Percentiles rank a stretch among this genome's conserved stretches.
Conservation (phyloP, 805 yeast genomes). For the Kazachstania viticola region DNA sequence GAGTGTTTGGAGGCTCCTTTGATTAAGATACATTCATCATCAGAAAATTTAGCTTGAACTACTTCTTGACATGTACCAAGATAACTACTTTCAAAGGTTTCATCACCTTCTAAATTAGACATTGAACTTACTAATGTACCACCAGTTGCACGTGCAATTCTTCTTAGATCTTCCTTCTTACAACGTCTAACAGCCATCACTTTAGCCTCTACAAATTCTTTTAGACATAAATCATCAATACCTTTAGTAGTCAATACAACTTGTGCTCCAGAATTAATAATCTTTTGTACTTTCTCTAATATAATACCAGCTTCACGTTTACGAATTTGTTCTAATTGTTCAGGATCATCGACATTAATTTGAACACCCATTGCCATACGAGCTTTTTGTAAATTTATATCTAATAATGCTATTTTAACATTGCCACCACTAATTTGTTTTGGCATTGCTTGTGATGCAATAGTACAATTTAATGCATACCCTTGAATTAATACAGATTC, state of each 20-base stretch:
- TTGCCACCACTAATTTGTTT: constrained; percentile 36
- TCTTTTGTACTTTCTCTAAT: constrained; percentile 70
- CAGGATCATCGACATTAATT: constrained; percentile 94
- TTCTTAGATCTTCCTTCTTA: constrained; percentile 88
- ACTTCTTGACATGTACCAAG: constrained; percentile 89
- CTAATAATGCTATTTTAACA: constrained; percentile 81
- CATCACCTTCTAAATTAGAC: constrained; percentile 94
- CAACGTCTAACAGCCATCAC: constrained; percentile 96
- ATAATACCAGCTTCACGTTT: constrained; percentile 81
- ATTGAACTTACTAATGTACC: constrained; percentile 79
- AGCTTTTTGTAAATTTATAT: constrained; percentile 88
- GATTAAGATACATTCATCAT: constrained; percentile 91
- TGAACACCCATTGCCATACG: constrained; percentile 98
- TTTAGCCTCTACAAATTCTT: constrained; percentile 82
- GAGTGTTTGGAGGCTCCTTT: constrained; percentile 88
- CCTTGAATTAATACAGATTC: constrained; percentile 87
- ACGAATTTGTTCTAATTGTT: constrained; percentile 85
- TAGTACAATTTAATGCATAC: constrained; percentile 92
- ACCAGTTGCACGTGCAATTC: constrained; percentile 97
- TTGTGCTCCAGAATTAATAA: constrained; percentile 81
- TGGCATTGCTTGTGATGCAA: constrained; percentile 94
- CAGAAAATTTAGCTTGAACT: constrained; percentile 79
- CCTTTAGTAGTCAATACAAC: constrained; percentile 91
- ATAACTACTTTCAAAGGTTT: constrained; percentile 72
- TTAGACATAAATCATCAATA: constrained; percentile 83